Base-by-base conservation (phyloP, 495 filamentous ascomycete species). In the Penicillium malachiteum region DNA sequence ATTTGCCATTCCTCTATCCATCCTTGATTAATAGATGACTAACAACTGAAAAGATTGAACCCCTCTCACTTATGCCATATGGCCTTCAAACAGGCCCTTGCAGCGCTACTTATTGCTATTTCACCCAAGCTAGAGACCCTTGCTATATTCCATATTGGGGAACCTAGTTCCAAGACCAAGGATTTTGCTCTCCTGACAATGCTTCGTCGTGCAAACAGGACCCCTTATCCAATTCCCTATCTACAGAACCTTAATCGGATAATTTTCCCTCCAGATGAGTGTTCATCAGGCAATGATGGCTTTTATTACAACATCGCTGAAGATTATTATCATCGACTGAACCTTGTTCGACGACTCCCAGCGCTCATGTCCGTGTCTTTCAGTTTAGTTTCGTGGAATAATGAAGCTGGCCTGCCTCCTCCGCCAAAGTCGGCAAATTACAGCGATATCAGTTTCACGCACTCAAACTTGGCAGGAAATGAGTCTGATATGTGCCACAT, bases 391-490 rank as follows among this genome's bases (percentile, higher is more conserved):
- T n/a, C 37, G 12, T 52, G 37, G 49, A 32, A 32, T 8, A 52
- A 52, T 33, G 26, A 52, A 3, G 49, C 49, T 7, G 49, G 49
- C 26, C 5, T 42, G 9, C 49, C 49, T 12, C 49, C 26, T 42
- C 49, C 49, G 4, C 49, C 49, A 11, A 38, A 31, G 9, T 52
- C 17, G 7, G 49, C 49, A 38, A 52, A 52, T 17, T 52, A 52
- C 37, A 52, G 49, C 49, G 40, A 52, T 5, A 42, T 52, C 11
- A 52, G 37, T 16, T 42, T 52, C 11, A 52, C 49, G 13, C 38
- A 42, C 13, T 52, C 38, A 16, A 11, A 17, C 8, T 1, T 52
- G 11, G 40, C 16, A 2, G 40, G 6, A 14, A 17, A 4, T 0
- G 18, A 31, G 7, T 52, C 3, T 30, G 49, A 52, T n/a, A 38